These are phyloP conservation scores for Exophiala calicioides DNA, from an alignment of 2,329 filamentous ascomycete species.

Conservation along the genomic window DNA sequence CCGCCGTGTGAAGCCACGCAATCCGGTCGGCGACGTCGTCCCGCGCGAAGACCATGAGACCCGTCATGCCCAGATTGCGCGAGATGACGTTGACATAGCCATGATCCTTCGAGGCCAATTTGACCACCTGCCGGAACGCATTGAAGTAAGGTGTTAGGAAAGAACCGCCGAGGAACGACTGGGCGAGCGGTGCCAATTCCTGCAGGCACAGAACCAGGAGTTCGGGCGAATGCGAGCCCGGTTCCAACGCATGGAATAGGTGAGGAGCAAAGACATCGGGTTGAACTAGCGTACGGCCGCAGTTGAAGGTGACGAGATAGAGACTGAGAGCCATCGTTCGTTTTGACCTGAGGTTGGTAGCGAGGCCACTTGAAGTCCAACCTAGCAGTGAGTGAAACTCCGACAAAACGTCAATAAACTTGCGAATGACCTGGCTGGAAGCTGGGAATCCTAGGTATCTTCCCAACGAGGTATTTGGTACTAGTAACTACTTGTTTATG, in stretches of 20 bases:
- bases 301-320: constrained; percentile 88
- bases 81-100: constrained; percentile 69
- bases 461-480: too few relatives aligned
- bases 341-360: too few relatives aligned
- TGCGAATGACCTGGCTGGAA: too few relatives aligned
- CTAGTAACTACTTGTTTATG: too few relatives aligned
- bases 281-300: constrained; percentile 71
- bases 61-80: constrained; percentile 85
- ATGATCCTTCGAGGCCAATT: constrained; percentile 59
- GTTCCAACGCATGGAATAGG: constrained; percentile 61
- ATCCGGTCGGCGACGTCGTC: constrained; percentile 60
- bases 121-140: constrained; percentile 69
- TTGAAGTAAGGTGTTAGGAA: constrained; percentile 75
- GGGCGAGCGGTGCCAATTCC: constrained; percentile 81
- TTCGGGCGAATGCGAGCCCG: constrained; percentile 59
- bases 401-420: too few relatives aligned
- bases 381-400: too few relatives aligned
- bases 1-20: constrained; percentile 69
- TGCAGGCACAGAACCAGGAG: constrained; percentile 72
- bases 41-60: constrained; percentile 78
- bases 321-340: constrained; percentile 21
- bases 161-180: constrained; percentile 82
- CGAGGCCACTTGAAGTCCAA: too few relatives aligned
- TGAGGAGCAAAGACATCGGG: constrained; percentile 69
- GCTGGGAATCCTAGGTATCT: too few relatives aligned